A percentile compares a stretch with the other conserved stretches of the same genome.
Conservation (phyloP, 305 asterid species). For the Caryopteris hybrid region DNA sequence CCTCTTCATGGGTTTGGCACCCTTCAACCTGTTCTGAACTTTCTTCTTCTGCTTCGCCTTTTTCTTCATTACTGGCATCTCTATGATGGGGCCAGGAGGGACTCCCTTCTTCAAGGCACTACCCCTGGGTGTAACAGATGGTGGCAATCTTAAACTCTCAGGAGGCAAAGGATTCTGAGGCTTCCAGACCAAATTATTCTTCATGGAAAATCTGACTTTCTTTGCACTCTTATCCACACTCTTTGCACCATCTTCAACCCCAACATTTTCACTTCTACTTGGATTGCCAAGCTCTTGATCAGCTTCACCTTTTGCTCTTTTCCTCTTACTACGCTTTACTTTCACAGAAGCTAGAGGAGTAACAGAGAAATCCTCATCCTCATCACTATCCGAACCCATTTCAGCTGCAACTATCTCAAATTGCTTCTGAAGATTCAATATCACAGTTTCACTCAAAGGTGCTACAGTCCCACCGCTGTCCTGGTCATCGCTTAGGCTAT, state of each 20-base stretch:
- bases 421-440: slow-evolving; percentile 80
- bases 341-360: slow-evolving; percentile 34
- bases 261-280: slow-evolving; percentile 30
- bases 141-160: slow-evolving; percentile 82
- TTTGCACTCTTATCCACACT: slow-evolving; percentile 68
- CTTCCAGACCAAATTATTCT: slow-evolving; percentile 89
- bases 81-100: slow-evolving; percentile 82
- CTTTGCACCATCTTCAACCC: slow-evolving; percentile 29
- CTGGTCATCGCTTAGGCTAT: slow-evolving; percentile 18
- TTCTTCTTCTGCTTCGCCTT: slow-evolving; percentile 36
- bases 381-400: slow-evolving; percentile 32
- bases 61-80: slow-evolving; percentile 24
- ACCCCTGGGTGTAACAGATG: slow-evolving; percentile 87
- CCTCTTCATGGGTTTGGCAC: slow-evolving; percentile 25
- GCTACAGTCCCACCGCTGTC: slow-evolving; percentile 29
- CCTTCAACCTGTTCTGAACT: slow-evolving; percentile 26
- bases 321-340: slow-evolving; percentile 45
- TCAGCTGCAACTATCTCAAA: slow-evolving; percentile 88
- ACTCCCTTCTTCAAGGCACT: slow-evolving; percentile 96
- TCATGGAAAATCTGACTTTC: slow-evolving; percentile 86
- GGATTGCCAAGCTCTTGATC: slow-evolving; percentile 11
- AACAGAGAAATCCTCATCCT: slow-evolving; percentile 28
- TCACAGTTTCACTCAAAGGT: slow-evolving; percentile 46
- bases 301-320: slow-evolving; percentile 36
- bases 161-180: slow-evolving; percentile 93